phyloP scores from a whole-genome alignment of 2,329 filamentous ascomycete species.

The Colletotrichum chlorophyti region DNA sequence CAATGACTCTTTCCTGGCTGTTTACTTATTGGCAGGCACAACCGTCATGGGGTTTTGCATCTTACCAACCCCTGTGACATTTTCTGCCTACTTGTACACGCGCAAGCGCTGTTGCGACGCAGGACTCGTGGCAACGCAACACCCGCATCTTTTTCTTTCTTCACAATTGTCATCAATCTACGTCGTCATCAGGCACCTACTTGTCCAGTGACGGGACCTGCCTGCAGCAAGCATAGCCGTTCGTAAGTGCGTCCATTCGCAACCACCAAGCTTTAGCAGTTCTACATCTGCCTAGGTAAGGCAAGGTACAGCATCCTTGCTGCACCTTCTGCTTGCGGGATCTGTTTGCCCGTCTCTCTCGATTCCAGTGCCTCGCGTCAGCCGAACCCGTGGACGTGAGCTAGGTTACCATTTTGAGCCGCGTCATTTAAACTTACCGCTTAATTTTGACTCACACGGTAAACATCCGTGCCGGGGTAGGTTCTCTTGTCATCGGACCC shows the following conservation, averaged over 20 bases:
- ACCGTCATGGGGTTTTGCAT: background rate
- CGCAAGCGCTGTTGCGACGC: constrained; percentile 16
- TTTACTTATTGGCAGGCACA: background rate
- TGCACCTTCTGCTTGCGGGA: too few species aligned
- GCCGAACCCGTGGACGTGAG: constrained; percentile 2
- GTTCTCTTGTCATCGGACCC: background rate
- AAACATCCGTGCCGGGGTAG: background rate
- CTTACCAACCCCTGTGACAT: background rate
- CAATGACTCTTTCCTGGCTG: background rate
- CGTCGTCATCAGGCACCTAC: constrained; percentile 16
- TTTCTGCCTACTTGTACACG: background rate
- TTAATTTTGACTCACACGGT: constrained; percentile 18
- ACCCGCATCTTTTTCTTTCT: background rate
- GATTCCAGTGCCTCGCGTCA: background rate
- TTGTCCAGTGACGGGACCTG: background rate
- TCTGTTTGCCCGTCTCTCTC: background rate
- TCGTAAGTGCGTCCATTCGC: background rate
- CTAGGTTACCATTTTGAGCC: constrained; percentile 11
- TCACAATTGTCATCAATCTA: background rate
- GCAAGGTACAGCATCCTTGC: too few species aligned
- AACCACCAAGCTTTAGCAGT: background rate
- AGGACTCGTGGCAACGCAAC: constrained; percentile 11
- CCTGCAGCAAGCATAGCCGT: too few species aligned
- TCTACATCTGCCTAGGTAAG: too few species aligned
- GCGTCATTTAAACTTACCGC: constrained; percentile 16